phyloP scores from a whole-genome alignment of 176 grass and related monocot genomes.

The Oryza rufipogon region DNA sequence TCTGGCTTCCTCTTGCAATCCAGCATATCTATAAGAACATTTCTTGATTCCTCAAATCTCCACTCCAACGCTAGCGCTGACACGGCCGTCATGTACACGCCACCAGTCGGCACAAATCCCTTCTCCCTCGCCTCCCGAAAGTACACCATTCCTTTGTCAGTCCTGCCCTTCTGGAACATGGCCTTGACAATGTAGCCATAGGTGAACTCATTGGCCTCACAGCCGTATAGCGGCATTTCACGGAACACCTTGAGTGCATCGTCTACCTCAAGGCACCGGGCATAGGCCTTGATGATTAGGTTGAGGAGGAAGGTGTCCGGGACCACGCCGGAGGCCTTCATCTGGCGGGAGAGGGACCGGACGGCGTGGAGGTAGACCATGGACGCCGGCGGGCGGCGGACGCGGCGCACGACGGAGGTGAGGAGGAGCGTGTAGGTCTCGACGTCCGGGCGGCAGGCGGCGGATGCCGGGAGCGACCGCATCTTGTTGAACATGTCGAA shows the following conservation, averaged over 20 bases:
- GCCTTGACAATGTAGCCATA: conserved; percentile 84
- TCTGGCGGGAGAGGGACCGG: conserved; percentile 73
- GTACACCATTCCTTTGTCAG: conserved; percentile 55
- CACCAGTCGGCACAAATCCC: conserved; percentile 59
- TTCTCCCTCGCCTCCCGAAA: conserved; percentile 61
- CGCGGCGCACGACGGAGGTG: conserved; percentile 58
- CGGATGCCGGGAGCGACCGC: conserved; percentile 39
- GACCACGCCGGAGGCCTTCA: conserved; percentile 86
- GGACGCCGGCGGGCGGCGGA: conserved; percentile 71
- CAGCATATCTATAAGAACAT: conserved; percentile 78
- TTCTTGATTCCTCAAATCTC: conserved; percentile 69
- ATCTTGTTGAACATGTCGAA: conserved; percentile 97
- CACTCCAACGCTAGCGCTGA: conserved; percentile 70
- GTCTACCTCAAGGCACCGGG: conserved; percentile 72
- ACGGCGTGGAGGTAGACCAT: conserved; percentile 84
- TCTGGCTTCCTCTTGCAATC: conserved; percentile 65
- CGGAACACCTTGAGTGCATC: conserved; percentile 84
- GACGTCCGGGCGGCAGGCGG: conserved; percentile 56
- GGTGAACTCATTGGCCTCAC: conserved; percentile 80
- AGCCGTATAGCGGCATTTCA: conserved; percentile 84
- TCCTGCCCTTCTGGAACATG: conserved; percentile 81
- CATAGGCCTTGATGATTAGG: conserved; percentile 86
- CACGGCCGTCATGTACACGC: conserved; percentile 71
- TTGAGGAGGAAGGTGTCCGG: conserved; percentile 87
- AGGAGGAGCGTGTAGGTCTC: conserved; percentile 90